Base-by-base conservation (phyloP, 352 stramenopile species). In the Pythium apleroticum region DNA sequence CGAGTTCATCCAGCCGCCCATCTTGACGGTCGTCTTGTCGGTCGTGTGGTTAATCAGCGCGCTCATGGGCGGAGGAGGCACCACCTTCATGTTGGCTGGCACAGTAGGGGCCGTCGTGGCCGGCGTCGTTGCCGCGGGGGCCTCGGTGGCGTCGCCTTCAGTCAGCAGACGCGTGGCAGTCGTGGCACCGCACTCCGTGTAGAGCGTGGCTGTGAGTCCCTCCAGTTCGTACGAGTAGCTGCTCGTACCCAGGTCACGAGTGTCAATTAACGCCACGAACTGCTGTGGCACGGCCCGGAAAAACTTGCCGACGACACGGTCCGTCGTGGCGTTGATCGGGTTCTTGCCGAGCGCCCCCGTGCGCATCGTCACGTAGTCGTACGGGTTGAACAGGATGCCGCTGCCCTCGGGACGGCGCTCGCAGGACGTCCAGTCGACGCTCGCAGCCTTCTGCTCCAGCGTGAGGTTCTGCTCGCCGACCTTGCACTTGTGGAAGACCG, bases 401-500 rank as follows among this genome's bases (percentile, higher is more conserved):
- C 74, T 69, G 28, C 75, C 53, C 6, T 49, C 31, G 1, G 28
- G 52, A 14, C 64, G 78, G 25, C 75, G 73, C 27, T 71, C 45
- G 39, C 80, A 88, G 1, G 76, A 88, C 2, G 66, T 72, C 76
- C 75, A 87, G 4, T 71, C 76, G 4, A 87, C 71, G 25, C 82
- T 69, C 0, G 68, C 35, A 4, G 70, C 69, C 54, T 89, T 90
- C 60, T 93, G 57, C 11, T 53, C 57, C 39, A 85, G 74, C 33
- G 76, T 84, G 19, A 89, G 41, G 2, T 65, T 69, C 20, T 68
- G 54, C 6, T 68, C 71, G 4, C 81, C 79, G 1, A 88, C 78
- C 3, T 73, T 71, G 63, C 85, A 93, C 59, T 91, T 83, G 81
- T 89, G 76, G 64, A 86, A 91, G 28, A 90, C 76, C 14, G 71